Evolutionary conservation across 1,284 basidiomycete species (phyloP).

Genomic region (Apiotrichum sp.): DNA sequence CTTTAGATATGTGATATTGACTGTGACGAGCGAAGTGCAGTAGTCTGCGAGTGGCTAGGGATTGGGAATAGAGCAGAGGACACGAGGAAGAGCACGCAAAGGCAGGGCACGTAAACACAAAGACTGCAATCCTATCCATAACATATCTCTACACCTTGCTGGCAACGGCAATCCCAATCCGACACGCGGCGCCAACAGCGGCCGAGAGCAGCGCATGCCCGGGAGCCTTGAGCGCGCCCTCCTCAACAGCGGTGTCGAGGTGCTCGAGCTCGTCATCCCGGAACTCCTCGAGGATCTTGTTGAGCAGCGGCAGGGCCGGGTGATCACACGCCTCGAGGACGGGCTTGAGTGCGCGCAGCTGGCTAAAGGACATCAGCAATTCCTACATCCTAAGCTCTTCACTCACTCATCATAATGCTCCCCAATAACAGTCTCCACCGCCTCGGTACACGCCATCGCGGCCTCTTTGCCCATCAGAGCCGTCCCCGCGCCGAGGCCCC

Average conservation of each 20-base stretch:
- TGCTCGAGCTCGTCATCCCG: constrained; percentile 93
- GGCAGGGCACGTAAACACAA: too few relatives aligned
- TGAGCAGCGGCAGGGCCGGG: constrained; percentile 71
- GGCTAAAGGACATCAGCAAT: constrained; percentile 14
- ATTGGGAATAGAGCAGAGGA: too few relatives aligned
- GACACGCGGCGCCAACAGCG: constrained; percentile 77
- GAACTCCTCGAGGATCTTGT: constrained; percentile 73
- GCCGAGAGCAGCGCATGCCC: constrained; percentile 85
- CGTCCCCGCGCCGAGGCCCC: constrained; percentile 74
- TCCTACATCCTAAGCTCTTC: too few relatives aligned
- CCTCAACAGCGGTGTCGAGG: constrained; percentile 82
- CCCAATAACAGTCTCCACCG: constrained; percentile 94
- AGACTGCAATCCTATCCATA: too few relatives aligned
- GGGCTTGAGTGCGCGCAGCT: constrained; percentile 33
- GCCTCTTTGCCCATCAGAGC: constrained; percentile 86
- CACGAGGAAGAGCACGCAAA: too few relatives aligned
- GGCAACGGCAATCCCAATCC: constrained; percentile 81
- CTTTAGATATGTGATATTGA: constrained; percentile 6
- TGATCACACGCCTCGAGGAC: constrained; percentile 45
- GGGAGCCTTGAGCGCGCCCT: constrained; percentile 84
- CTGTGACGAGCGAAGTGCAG: too few relatives aligned
- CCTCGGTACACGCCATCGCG: constrained; percentile 97
- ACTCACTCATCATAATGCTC: constrained; percentile 97
- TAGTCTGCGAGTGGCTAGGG: too few relatives aligned
- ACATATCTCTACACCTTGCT: constrained; percentile 58